phyloP scores from a whole-genome alignment of 495 filamentous ascomycete genomes.

The Talaromyces thailandensis region DNA sequence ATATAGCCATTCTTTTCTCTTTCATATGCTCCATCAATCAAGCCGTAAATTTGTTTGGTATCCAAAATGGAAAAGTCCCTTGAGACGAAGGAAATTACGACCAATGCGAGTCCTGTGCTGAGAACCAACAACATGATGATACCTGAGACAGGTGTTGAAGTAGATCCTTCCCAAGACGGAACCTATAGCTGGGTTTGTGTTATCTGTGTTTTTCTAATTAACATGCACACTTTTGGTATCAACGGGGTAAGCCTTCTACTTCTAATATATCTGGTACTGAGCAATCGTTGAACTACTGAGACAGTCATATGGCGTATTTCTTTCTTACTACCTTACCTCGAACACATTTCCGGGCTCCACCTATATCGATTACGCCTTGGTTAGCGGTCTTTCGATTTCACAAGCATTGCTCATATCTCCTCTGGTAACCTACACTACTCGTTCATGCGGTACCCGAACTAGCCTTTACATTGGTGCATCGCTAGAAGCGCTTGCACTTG shows the following conservation, averaged over 20 bases:
- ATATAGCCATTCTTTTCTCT: no score
- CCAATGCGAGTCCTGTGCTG: no score
- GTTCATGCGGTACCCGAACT: no score
- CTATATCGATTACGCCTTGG: conserved; percentile 40
- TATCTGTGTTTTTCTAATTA: conserved; percentile 22
- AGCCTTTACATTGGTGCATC: background rate
- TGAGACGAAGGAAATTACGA: no score
- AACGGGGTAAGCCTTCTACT: conserved; percentile 14
- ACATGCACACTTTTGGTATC: conserved; percentile 33
- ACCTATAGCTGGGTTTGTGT: conserved; percentile 40
- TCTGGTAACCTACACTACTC: no score
- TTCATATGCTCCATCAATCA: no score
- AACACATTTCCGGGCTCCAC: conserved; percentile 34
- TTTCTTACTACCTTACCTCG: conserved; percentile 38
- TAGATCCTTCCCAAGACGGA: conserved; percentile 19
- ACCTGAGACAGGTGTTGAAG: background rate
- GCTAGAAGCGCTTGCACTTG: conserved; percentile 27
- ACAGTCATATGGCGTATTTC: conserved; percentile 13
- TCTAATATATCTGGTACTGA: conserved; percentile 26
- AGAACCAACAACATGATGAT: no score
- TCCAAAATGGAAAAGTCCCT: no score
- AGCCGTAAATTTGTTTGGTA: no score
- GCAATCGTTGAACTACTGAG: conserved; percentile 17
- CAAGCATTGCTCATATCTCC: no score
- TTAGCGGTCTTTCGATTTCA: conserved; percentile 41